Evolutionary conservation across 768 basidiomycete genomes (phyloP), one percentile per base, ranked within the genome.

Genomic region (Mycena galopus): DNA sequence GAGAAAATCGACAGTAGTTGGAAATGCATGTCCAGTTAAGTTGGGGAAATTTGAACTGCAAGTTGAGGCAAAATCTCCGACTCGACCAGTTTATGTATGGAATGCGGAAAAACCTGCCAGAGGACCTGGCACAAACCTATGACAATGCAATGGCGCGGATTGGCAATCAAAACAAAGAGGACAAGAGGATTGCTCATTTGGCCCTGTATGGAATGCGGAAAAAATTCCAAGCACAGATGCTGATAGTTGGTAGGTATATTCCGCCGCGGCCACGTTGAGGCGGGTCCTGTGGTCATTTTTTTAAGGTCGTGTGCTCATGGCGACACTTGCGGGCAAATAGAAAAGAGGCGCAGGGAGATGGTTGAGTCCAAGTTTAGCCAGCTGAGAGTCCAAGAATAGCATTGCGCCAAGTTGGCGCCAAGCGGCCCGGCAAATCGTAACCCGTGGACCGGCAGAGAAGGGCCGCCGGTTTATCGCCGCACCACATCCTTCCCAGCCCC

Each of bases 171-270:
- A n/a, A n/a, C n/a, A n/a, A n/a, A n/a, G n/a, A n/a, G n/a, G n/a
- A n/a, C n/a, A n/a, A n/a, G n/a, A n/a, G n/a, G n/a, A n/a, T n/a
- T n/a, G n/a, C n/a, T n/a, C n/a, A n/a, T n/a, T n/a, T n/a, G n/a
- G n/a, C n/a, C n/a, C n/a, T n/a, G n/a, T n/a, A n/a, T n/a, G n/a
- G n/a, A n/a, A n/a, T n/a, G n/a, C n/a, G n/a, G n/a, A n/a, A n/a
- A 65, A 70, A 71, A 71, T 59, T 21, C 27, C 33, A 57, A 56
- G 68, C 53, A 44, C 29, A 39, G 17, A 16, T 10, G 12, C 12
- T 16, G 12, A 16, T 10, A 39, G 12, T 10, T 16, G 12, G 39
- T 10, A 39, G 12, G 6, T 5, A 3, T 14, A 39, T 39, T 39
- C 6, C 39, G 39, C 6, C 39, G 39, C 39, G 39, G 39, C 17